Evolutionary conservation across 148 eudicot genomes (phyloP).

Genomic region (Mesembryanthemum crystallinum): DNA sequence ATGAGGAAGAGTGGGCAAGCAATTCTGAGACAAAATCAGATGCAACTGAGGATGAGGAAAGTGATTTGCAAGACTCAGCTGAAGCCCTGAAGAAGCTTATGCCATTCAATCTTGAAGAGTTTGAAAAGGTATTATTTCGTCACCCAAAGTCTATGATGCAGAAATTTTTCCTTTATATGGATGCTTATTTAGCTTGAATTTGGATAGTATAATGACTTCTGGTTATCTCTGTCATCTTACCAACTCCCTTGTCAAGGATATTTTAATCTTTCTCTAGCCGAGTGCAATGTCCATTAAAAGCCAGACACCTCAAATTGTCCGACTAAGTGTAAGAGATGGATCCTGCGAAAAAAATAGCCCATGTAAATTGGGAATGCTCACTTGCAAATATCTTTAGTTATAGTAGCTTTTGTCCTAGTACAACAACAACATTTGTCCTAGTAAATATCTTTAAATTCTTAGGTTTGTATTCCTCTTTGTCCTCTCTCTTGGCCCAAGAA

Average conservation of each 20-base stretch:
- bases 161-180: neutral
- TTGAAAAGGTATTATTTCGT: conserved; percentile 66
- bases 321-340: neutral
- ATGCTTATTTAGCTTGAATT: neutral
- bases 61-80: conserved; percentile 57
- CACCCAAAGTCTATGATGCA: neutral
- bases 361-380: neutral
- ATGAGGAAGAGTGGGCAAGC: conserved; percentile 74
- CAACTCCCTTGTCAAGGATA: neutral
- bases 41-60: conserved; percentile 64
- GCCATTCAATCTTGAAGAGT: conserved; percentile 70
- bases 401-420: neutral
- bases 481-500: neutral
- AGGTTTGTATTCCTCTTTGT: too few relatives aligned
- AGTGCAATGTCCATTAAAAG: neutral
- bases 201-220: neutral
- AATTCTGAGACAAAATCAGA: conserved; percentile 71
- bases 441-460: too few relatives aligned
- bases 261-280: neutral
- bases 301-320: neutral
- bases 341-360: neutral
- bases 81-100: conserved; percentile 82
- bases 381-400: too few relatives aligned
- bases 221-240: neutral
- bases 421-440: too few relatives aligned